phyloP scores from a whole-genome alignment of 2,329 filamentous ascomycete genomes.

The Colletotrichum cordylinicola region DNA sequence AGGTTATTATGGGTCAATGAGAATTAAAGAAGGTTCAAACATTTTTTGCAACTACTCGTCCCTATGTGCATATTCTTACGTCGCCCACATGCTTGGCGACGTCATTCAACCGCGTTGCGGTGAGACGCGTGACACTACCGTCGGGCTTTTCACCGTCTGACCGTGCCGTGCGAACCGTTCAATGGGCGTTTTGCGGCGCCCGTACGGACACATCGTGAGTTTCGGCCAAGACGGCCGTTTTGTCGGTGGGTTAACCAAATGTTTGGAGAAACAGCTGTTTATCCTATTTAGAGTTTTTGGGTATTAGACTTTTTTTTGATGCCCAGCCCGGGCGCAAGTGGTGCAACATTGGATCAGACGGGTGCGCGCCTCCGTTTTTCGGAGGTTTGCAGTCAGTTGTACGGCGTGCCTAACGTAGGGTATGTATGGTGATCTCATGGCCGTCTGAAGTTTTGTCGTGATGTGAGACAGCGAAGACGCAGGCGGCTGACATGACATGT shows the following conservation, averaged over 20 bases:
- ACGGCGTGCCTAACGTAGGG: not conserved
- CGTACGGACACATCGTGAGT: not conserved
- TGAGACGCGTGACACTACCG: not conserved
- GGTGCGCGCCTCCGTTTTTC: not conserved
- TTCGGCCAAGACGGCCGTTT: conserved; percentile 1
- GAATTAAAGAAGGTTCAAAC: conserved; percentile 10
- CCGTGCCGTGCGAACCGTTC: not conserved
- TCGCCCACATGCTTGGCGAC: not conserved
- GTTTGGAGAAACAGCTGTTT: not conserved
- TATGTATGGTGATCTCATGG: not conserved
- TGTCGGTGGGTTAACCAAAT: not conserved
- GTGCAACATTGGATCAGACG: not conserved
- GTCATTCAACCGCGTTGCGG: not conserved
- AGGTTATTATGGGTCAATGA: conserved; percentile 20
- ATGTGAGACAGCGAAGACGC: not conserved
- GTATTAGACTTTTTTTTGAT: not conserved
- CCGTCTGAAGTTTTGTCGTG: not conserved
- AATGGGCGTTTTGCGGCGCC: not conserved
- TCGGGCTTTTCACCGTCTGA: not conserved
- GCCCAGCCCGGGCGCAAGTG: not conserved
- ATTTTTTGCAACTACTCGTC: not conserved
- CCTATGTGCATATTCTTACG: not conserved
- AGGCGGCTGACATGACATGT: not conserved
- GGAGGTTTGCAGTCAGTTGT: not conserved
- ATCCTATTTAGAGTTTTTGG: not conserved